A percentile compares a stretch with the other conserved stretches of the same genome.
Evolutionary conservation across 345 rosid genomes (phyloP).

Genomic region (Populus tremula): DNA sequence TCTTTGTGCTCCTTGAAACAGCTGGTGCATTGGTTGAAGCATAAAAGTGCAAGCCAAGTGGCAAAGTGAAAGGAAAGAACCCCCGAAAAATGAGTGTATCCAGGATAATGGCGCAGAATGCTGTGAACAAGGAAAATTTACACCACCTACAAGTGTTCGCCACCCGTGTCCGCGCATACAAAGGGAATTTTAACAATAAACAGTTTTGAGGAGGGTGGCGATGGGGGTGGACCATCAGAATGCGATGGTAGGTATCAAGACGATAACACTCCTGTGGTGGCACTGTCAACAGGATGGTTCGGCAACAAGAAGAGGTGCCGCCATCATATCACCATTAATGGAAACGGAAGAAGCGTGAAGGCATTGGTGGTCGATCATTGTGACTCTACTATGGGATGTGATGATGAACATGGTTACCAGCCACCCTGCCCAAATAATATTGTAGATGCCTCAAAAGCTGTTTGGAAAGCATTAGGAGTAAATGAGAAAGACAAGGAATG

Average conservation of each 20-base stretch:
- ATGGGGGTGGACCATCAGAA: slow-evolving; percentile 5
- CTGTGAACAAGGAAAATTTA: slow-evolving; percentile 14
- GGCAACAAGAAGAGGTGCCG: slow-evolving; percentile 12
- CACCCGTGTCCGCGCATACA: background rate
- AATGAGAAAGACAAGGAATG: background rate
- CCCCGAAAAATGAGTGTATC: background rate
- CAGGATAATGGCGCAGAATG: slow-evolving; percentile 10
- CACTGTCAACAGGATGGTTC: slow-evolving; percentile 21
- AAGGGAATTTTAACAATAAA: slow-evolving; percentile 16
- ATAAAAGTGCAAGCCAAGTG: slow-evolving; percentile 10
- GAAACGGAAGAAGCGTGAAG: slow-evolving; percentile 13
- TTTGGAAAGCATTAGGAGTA: slow-evolving; percentile 17
- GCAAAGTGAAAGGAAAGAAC: slow-evolving; percentile 7
- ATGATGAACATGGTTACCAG: slow-evolving; percentile 7
- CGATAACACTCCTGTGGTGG: slow-evolving; percentile 15
- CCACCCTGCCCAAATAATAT: slow-evolving; percentile 19
- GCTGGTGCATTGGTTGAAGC: slow-evolving; percentile 6
- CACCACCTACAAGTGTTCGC: slow-evolving; percentile 10
- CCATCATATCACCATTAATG: background rate
- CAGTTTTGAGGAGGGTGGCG: slow-evolving; percentile 9
- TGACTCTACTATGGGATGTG: slow-evolving; percentile 16
- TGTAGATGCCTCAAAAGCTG: slow-evolving; percentile 13
- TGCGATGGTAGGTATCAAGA: slow-evolving; percentile 10
- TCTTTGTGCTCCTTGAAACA: slow-evolving; percentile 3
- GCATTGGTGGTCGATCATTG: slow-evolving; percentile 19